phyloP scores from a whole-genome alignment of 78 protist species.

The Trichosphaerium sp. region DNA sequence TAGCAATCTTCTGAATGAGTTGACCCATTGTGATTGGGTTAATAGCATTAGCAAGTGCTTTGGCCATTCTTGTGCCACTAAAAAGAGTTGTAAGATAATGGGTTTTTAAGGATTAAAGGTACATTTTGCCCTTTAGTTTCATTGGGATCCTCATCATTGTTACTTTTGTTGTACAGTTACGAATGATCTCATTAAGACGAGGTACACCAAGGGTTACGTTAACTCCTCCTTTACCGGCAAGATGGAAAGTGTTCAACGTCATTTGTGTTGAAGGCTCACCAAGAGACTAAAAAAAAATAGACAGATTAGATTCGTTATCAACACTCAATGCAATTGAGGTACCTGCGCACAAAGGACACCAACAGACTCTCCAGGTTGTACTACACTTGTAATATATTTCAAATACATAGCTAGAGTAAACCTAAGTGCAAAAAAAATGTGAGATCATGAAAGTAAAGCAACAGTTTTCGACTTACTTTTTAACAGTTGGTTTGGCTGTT shows the following conservation, averaged over 20 bases:
- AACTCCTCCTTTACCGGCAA: slow-evolving; percentile 82
- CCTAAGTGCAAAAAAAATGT: slow-evolving; percentile 12
- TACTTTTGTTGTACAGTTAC: too few species aligned
- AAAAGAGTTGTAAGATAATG: too few species aligned
- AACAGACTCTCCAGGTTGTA: slow-evolving; percentile 83
- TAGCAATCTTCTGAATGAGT: too few species aligned
- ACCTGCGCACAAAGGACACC: slow-evolving; percentile 35
- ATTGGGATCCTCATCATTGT: slow-evolving; percentile 51
- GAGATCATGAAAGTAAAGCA: not conserved
- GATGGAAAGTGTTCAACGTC: slow-evolving; percentile 95
- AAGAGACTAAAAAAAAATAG: slow-evolving; percentile 71
- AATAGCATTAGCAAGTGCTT: too few species aligned
- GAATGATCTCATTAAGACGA: slow-evolving; percentile 74
- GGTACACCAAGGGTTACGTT: slow-evolving; percentile 96
- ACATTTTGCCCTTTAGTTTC: too few species aligned
- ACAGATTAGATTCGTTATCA: not conserved
- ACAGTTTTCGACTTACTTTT: slow-evolving; percentile 1
- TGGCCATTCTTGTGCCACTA: too few species aligned
- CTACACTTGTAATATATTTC: slow-evolving; percentile 52
- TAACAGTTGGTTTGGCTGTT: not conserved
- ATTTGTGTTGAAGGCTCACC: slow-evolving; percentile 99
- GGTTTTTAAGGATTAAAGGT: not conserved
- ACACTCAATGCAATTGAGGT: not conserved
- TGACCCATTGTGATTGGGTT: too few species aligned
- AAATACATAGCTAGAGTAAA: slow-evolving; percentile 51